Base-by-base conservation (phyloP, 805 yeast genomes). In the Grigorovia transvaalensis region DNA sequence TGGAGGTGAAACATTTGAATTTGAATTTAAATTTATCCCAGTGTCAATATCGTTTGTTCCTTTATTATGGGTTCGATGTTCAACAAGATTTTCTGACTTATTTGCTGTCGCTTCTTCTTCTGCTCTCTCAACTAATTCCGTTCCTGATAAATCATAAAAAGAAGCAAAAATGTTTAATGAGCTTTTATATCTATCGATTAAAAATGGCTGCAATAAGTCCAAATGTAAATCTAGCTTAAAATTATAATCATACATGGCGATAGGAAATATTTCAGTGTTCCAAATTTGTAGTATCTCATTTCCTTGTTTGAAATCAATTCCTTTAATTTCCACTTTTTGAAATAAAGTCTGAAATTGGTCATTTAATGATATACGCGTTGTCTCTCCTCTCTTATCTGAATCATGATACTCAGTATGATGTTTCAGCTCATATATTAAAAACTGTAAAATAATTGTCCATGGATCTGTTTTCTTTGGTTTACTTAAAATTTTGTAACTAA, bases 361-460 rank as follows among this genome's bases (percentile, higher is more conserved):
- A n/a, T 9, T 38, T n/a, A 38, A 15, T 6, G 42, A 38, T 15
- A 38, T 2, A 12, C 42, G 12, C 8, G 17, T 40, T 17, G 54
- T 56, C 17, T 52, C 55, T 5, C 19, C 38, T 35, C 41, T 52
- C 17, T 38, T 38, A 15, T 38, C 42, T 7, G 42, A 38, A 38
- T 38, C 42, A 38, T 38, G 42, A 38, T 13, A 45, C 2, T 54
- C 53, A 19, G 44, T 45, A 3, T 51, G 38, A 15, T 48, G 49
- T 41, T 51, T 53, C 19, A 60, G 29, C 44, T 63, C 64, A 44
- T 55, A 48, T 6, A 54, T 30, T 19, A 64, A 50, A 49, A 60
- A 62, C n/a, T 57, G 54, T 40, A 64, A 54, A 13, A 64, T 63
- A n/a, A 57, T 56, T 20, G 50, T 51, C 65, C 65, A 62, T 11